These are phyloP conservation scores for Geranium incanum DNA, from an alignment of 441 rosid genomes.

Conservation along the genomic window DNA sequence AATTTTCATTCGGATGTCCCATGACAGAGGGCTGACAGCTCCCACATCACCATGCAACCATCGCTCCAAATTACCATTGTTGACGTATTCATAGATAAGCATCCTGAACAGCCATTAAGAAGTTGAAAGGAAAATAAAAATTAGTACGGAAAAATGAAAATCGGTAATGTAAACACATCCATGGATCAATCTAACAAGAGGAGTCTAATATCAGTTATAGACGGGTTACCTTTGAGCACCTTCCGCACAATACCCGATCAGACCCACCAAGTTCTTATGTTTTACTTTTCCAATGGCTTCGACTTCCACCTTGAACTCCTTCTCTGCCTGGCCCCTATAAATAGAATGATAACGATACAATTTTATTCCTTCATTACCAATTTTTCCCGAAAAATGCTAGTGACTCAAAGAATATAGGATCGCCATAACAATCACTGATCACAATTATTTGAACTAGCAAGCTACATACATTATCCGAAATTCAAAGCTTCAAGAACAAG, in stretches of 20 bases:
- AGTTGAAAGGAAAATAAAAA: background rate
- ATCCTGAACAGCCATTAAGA: constrained; percentile 43
- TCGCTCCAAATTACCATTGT: constrained; percentile 90
- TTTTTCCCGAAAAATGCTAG: background rate
- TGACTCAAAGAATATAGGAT: background rate
- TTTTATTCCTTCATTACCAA: background rate
- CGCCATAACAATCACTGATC: background rate
- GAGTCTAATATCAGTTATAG: background rate
- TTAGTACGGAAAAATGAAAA: background rate
- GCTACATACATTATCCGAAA: background rate
- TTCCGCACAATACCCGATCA: constrained; percentile 1
- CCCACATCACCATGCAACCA: constrained; percentile 97
- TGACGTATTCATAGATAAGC: constrained; percentile 84
- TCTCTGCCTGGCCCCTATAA: constrained; percentile 5
- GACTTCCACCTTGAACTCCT: constrained; percentile 2
- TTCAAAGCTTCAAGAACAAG: background rate
- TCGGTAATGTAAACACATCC: background rate
- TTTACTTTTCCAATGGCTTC: constrained; percentile 5
- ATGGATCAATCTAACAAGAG: background rate
- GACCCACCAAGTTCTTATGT: constrained; percentile 3
- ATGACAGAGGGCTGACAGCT: constrained; percentile 75
- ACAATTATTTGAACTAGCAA: background rate
- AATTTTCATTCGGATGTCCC: constrained; percentile 92
- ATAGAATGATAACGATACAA: background rate
- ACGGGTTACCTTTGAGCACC: constrained; percentile 1